phyloP scores from a whole-genome alignment of 2,329 filamentous ascomycete species.

The Myrmaecium sp. region DNA sequence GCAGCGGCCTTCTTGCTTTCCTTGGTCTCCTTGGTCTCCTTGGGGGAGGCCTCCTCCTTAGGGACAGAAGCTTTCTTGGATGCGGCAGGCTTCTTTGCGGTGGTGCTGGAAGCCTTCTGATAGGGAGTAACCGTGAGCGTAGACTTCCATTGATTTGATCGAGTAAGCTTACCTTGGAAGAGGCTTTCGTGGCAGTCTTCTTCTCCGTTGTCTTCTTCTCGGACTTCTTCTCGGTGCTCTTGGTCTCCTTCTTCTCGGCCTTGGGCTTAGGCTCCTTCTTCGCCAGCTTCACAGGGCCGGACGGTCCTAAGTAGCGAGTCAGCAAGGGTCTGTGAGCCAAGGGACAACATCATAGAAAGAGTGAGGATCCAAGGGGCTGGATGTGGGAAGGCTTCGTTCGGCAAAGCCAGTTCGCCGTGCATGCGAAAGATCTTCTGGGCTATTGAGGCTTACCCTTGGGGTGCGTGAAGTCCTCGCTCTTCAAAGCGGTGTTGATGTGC shows the following conservation, averaged over 20 bases:
- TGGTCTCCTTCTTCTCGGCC: constrained; percentile 11
- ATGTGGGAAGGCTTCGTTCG: constrained; percentile 13
- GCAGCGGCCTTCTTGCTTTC: no score
- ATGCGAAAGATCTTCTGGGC: constrained; percentile 1
- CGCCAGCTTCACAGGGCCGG: constrained; percentile 80
- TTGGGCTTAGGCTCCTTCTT: constrained; percentile 46
- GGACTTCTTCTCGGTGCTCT: constrained; percentile 19
- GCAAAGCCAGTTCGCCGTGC: no score
- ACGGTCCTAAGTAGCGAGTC: constrained; percentile 41
- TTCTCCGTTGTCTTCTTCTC: constrained; percentile 20
- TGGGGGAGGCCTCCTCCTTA: constrained; percentile 27
- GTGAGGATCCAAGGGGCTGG: constrained; percentile 1
- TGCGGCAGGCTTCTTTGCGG: constrained; percentile 15
- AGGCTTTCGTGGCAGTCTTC: constrained; percentile 10
- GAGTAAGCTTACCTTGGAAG: constrained; percentile 7
- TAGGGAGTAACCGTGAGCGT: constrained; percentile 3
- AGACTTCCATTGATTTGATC: background rate
- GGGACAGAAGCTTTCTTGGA: constrained; percentile 16
- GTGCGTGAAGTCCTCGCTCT: constrained; percentile 73
- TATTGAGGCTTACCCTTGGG: constrained; percentile 78
- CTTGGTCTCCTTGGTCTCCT: constrained; percentile 20
- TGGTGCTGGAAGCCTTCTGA: constrained; percentile 16
- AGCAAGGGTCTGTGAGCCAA: constrained; percentile 9
- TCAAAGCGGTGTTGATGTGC: constrained; percentile 77
- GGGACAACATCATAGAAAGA: background rate